Evolutionary conservation across 495 filamentous ascomycete genomes (phyloP).

Genomic region (Aspergillus haitiensis): DNA sequence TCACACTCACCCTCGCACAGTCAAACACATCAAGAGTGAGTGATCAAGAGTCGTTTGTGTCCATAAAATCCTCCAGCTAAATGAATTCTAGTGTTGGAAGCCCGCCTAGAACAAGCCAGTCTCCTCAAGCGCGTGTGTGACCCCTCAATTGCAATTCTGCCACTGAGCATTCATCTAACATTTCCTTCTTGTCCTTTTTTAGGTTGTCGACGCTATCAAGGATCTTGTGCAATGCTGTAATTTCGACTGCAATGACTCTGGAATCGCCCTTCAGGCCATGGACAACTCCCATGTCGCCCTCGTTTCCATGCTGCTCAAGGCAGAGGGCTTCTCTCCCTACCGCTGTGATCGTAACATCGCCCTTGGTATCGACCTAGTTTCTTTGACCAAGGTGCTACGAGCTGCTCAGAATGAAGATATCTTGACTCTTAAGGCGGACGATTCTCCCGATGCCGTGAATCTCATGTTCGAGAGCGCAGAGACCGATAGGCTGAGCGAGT

Average conservation of each 20-base stretch:
- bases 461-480: conserved; percentile 91
- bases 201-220: conserved; percentile 99
- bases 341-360: conserved; percentile 99
- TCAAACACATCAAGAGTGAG: conserved; percentile 40
- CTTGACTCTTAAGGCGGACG: conserved; percentile 94
- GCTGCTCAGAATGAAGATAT: conserved; percentile 94
- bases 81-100: conserved; percentile 77
- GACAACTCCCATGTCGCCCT: conserved; percentile 99
- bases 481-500: conserved; percentile 91
- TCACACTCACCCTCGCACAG: conserved; percentile 15
- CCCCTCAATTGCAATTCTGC: neutral
- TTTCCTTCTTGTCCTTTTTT: conserved; percentile 14
- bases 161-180: neutral
- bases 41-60: conserved; percentile 4
- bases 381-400: conserved; percentile 95
- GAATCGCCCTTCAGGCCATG: conserved; percentile 98
- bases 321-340: conserved; percentile 93
- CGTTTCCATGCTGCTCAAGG: conserved; percentile 97
- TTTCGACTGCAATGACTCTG: conserved; percentile 99
- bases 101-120: conserved; percentile 89
- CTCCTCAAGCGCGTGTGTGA: conserved; percentile 87
- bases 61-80: conserved; percentile 13
- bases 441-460: conserved; percentile 92
- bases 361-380: conserved; percentile 93
- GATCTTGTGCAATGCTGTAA: conserved; percentile 99